Conservation (phyloP, 495 filamentous ascomycete genomes). For the Podospora bellae-mahoneyi region DNA sequence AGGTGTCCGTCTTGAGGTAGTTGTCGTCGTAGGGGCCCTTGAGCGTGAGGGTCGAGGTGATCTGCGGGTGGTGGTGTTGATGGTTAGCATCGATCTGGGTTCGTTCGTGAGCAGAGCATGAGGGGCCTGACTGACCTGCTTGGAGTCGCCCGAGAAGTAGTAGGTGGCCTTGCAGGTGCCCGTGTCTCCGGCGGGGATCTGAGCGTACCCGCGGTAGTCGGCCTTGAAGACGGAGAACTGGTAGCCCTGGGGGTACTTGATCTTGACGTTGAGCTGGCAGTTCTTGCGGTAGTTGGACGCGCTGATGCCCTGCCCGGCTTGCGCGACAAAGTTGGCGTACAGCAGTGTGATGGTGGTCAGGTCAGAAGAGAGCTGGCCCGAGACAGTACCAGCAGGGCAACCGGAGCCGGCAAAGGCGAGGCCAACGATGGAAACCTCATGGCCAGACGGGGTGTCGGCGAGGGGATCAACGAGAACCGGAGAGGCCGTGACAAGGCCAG, state of each 20-base stretch:
- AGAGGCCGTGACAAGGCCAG: constrained; percentile 16
- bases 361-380: constrained; percentile 42
- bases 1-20: constrained; percentile 39
- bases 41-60: constrained; percentile 34
- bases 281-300: constrained; percentile 45
- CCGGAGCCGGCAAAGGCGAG: constrained; percentile 51
- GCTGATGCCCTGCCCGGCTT: constrained; percentile 40
- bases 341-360: constrained; percentile 46
- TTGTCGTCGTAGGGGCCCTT: constrained; percentile 38
- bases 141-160: constrained; percentile 47
- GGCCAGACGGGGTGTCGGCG: constrained; percentile 23
- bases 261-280: constrained; percentile 51
- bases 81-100: not conserved
- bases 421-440: constrained; percentile 36
- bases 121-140: constrained; percentile 19
- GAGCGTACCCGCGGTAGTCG: constrained; percentile 49
- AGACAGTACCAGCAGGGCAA: constrained; percentile 45
- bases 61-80: constrained; percentile 16
- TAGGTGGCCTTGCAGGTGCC: constrained; percentile 50
- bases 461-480: constrained; percentile 7
- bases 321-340: constrained; percentile 46
- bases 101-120: not conserved
- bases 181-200: constrained; percentile 41
- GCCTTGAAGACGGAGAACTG: constrained; percentile 52
- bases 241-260: constrained; percentile 50